Evolutionary conservation across 2,329 filamentous ascomycete genomes (phyloP).

Genomic region (Trichophyton schoenleinii): DNA sequence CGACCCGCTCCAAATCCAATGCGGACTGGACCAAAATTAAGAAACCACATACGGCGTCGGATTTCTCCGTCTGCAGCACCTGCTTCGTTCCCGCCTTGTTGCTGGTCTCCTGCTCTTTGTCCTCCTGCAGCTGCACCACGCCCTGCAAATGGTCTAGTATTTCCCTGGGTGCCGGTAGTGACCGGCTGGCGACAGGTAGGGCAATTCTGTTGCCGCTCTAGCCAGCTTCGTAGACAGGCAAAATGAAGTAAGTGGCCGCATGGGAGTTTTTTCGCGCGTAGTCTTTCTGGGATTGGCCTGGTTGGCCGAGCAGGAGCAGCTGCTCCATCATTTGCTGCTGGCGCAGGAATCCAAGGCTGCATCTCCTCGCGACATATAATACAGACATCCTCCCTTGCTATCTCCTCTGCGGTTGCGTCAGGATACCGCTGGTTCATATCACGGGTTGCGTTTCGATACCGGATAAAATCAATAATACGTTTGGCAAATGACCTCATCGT

Average conservation of each 20-base stretch:
- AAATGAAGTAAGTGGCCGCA: slow-evolving; percentile 94
- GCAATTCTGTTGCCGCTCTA: slow-evolving; percentile 93
- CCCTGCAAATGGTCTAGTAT: slow-evolving; percentile 20
- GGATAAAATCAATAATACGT: slow-evolving; percentile 72
- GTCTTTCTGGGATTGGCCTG: slow-evolving; percentile 55
- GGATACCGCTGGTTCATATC: slow-evolving; percentile 88
- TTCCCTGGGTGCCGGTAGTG: slow-evolving; percentile 35
- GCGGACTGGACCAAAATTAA: slow-evolving; percentile 62
- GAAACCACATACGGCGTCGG: slow-evolving; percentile 45
- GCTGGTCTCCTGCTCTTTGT: not conserved
- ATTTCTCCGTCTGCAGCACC: slow-evolving; percentile 26
- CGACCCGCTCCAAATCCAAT: slow-evolving; percentile 56
- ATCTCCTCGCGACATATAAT: slow-evolving; percentile 98
- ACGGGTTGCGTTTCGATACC: slow-evolving; percentile 79
- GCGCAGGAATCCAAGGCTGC: slow-evolving; percentile 57
- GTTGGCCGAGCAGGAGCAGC: slow-evolving; percentile 20
- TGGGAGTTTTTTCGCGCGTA: slow-evolving; percentile 86
- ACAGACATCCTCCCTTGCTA: slow-evolving; percentile 78
- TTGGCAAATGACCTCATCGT: slow-evolving; percentile 86
- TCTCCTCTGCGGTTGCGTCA: slow-evolving; percentile 78
- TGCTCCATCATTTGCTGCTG: slow-evolving; percentile 26
- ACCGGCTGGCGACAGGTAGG: slow-evolving; percentile 86
- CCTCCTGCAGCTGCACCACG: slow-evolving; percentile 3
- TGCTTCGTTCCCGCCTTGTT: slow-evolving; percentile 15
- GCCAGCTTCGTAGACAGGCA: slow-evolving; percentile 88